Evolutionary conservation across 164 flowering plant genomes (phyloP).

Genomic region (Piper longum): DNA sequence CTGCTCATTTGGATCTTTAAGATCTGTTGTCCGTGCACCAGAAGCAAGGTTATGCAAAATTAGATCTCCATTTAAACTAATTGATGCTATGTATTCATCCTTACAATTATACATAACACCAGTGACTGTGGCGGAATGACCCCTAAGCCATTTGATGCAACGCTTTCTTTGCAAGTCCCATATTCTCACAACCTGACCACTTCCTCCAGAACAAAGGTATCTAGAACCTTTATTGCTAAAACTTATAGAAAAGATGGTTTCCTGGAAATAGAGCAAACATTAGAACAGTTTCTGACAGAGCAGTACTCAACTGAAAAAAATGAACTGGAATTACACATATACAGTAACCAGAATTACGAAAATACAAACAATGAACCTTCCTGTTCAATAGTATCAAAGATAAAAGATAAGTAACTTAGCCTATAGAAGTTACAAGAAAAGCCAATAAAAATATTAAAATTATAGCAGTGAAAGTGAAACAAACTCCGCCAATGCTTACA

Average conservation of each 20-base stretch:
- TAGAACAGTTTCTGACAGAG: not conserved
- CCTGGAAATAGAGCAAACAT: constrained; percentile 16
- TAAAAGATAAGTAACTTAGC: too few species aligned
- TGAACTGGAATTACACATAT: too few species aligned
- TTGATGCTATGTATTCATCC: constrained; percentile 94
- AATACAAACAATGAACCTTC: too few species aligned
- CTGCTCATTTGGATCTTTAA: constrained; percentile 88
- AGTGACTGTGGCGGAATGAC: constrained; percentile 78
- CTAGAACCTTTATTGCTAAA: constrained; percentile 92
- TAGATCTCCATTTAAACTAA: constrained; percentile 80
- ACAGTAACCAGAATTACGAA: too few species aligned
- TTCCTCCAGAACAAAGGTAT: constrained; percentile 93
- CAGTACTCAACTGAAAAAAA: too few species aligned
- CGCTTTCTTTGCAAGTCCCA: constrained; percentile 98
- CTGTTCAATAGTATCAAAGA: too few species aligned
- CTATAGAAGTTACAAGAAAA: too few species aligned
- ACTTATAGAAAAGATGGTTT: constrained; percentile 63
- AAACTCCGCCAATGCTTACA: too few species aligned
- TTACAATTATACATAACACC: constrained; percentile 88
- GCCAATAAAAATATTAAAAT: too few species aligned
- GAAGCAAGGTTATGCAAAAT: constrained; percentile 91
- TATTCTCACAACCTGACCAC: constrained; percentile 79
- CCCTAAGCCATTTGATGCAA: constrained; percentile 80
- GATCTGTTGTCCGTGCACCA: constrained; percentile 67
- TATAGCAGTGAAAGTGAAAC: too few species aligned